Evolutionary conservation across 2,329 filamentous ascomycete genomes (phyloP).

Genomic region (Ophiosphaerella narmari): DNA sequence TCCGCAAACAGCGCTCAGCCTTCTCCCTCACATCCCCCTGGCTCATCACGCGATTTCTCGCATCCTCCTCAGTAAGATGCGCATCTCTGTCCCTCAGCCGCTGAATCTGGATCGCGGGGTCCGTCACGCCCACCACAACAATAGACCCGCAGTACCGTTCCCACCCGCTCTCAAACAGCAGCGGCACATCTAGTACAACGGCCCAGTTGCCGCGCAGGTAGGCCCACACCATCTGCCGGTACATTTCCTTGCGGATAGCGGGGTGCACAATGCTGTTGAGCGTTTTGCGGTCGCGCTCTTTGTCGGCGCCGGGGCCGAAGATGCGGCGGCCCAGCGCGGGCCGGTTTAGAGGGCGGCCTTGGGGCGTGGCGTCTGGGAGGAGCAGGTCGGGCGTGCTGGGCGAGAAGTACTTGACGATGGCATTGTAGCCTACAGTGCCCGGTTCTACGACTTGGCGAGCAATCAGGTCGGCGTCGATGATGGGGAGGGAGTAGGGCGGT

Average conservation of each 20-base stretch:
- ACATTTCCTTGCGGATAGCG: slow-evolving; percentile 82
- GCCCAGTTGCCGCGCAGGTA: slow-evolving; percentile 83
- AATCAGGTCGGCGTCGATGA: slow-evolving; percentile 92
- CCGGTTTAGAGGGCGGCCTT: slow-evolving; percentile 78
- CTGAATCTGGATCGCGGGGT: slow-evolving; percentile 81
- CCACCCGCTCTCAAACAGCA: slow-evolving; percentile 87
- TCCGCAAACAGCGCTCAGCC: slow-evolving; percentile 71
- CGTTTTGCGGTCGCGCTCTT: slow-evolving; percentile 71
- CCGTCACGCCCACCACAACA: slow-evolving; percentile 81
- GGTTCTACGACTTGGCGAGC: slow-evolving; percentile 94
- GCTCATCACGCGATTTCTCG: slow-evolving; percentile 80
- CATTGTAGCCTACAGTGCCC: slow-evolving; percentile 79
- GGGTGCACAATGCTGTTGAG: slow-evolving; percentile 94
- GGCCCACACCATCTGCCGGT: slow-evolving; percentile 69
- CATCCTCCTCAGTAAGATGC: slow-evolving; percentile 83
- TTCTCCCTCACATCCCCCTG: slow-evolving; percentile 88
- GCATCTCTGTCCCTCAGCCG: slow-evolving; percentile 75
- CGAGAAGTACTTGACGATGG: slow-evolving; percentile 81
- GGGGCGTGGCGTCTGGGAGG: slow-evolving; percentile 61
- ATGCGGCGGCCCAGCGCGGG: slow-evolving; percentile 83
- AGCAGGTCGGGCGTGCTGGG: slow-evolving; percentile 86
- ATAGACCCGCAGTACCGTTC: slow-evolving; percentile 85
- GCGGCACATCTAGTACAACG: slow-evolving; percentile 87
- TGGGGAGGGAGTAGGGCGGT: slow-evolving; percentile 81
- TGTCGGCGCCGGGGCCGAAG: slow-evolving; percentile 77